Base-by-base conservation (phyloP, 179 eudicot species). In the Silene noctiflora region DNA sequence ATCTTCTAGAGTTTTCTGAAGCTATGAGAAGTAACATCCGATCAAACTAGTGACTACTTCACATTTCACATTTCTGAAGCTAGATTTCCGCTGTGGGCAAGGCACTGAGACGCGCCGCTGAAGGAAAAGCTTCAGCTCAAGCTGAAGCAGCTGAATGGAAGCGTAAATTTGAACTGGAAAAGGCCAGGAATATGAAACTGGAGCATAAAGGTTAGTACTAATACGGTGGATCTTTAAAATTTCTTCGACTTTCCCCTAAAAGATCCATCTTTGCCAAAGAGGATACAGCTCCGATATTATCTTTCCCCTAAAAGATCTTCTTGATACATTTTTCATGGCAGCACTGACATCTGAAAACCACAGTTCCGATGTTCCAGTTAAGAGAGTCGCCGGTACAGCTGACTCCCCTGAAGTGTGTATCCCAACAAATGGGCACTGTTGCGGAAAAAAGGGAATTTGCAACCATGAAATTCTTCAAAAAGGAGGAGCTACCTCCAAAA, bases 81-180 rank as follows among this genome's bases (percentile, higher is more conserved):
- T n/a, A n/a, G n/a, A n/a, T n/a, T n/a, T n/a, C n/a, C n/a, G 99
- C 97, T 86, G 97, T 95, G 82, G 90, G 90, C 72, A 95, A 93
- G 88, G 90, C 91, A 72, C 82, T 95, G 71, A 88, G 95, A 80
- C 86, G 85, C 77, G 95, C 86, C 21, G 87, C 91, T 19, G 99
- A 95, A 86, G 99, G 95, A 31, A 95, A 95, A 86, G 97, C 97
- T 78, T 84, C 95, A 78, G 99, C 97, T 75, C 96, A 89, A 84
- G 91, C 96, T 59, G 99, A 93, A 81, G 99, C 99, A 65, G 86
- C 87, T 84, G 99, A 95, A 77, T 95, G 99, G 99, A 95, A 93
- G 83, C 96, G 99, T 14, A 95, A 88, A 85, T 95, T 83, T 86
- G 99, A 95, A 81, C 81, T 93, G 77, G 99, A 92, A 85, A 89